A percentile compares a stretch with the other conserved stretches of the same genome.
These are phyloP conservation scores for Mucor velutinosus DNA, from an alignment of 371 early-diverging fungal genomes.

Conservation along the genomic window DNA sequence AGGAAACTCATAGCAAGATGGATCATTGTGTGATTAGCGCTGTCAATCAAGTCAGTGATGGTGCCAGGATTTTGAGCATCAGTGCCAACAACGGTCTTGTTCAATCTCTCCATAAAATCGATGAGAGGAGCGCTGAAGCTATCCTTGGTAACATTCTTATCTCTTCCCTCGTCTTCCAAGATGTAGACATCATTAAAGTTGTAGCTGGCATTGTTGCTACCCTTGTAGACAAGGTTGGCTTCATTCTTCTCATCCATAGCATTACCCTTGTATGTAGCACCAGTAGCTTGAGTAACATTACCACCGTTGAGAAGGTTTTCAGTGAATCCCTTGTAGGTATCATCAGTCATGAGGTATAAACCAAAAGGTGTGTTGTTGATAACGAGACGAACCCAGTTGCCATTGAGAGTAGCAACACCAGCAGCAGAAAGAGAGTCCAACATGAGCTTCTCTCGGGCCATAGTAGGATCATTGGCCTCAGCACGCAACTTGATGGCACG, in stretches of 20 bases:
- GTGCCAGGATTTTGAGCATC: constrained; percentile 30
- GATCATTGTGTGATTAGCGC: constrained; percentile 44
- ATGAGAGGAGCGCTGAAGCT: constrained; percentile 27
- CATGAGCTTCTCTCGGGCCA: constrained; percentile 49
- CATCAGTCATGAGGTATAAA: constrained; percentile 57
- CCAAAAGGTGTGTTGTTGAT: constrained; percentile 55
- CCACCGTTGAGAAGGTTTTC: constrained; percentile 47
- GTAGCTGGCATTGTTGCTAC: constrained; percentile 26
- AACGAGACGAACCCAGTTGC: constrained; percentile 56
- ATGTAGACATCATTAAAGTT: constrained; percentile 39
- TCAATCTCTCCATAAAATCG: constrained; percentile 29
- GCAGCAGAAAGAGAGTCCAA: constrained; percentile 53
- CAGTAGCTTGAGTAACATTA: constrained; percentile 21
- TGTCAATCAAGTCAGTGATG: constrained; percentile 35
- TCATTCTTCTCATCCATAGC: constrained; percentile 24
- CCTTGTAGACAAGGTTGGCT: constrained; percentile 39
- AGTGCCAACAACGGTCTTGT: constrained; percentile 10
- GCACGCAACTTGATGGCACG: constrained; percentile 54
- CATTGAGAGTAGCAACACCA: constrained; percentile 54
- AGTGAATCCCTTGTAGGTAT: constrained; percentile 46
- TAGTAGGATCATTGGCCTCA: constrained; percentile 54
- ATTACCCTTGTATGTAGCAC: constrained; percentile 41
- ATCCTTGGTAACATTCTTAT: constrained; percentile 19
- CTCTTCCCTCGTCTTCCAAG: constrained; percentile 27
- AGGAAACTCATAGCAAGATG: constrained; percentile 50